Evolutionary conservation across 305 asterid species (phyloP), one percentile per base, ranked within the genome.

Genomic region (Solanum chacoense): DNA sequence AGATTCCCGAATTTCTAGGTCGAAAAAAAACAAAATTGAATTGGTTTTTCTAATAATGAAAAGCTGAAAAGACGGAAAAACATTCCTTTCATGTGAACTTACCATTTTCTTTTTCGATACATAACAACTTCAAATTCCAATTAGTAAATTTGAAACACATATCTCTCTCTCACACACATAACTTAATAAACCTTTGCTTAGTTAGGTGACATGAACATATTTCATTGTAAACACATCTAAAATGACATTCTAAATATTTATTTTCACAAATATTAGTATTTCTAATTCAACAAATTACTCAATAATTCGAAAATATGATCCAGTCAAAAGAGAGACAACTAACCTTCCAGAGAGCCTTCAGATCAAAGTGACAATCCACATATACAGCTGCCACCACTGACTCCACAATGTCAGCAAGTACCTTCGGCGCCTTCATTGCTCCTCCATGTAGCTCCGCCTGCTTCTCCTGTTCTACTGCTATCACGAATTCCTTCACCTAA

Each of bases 341-440:
- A 79, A 93, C 93, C 90, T 31, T 20, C 94, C 93, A 93, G 5
- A 91, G 86, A 59, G 3, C 18, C 84, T 42, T 71, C 83, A 92
- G 81, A 89, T 91, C 86, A 40, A 89, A 88, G 14, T 89, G 89
- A 87, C 91, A 88, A 89, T 92, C 94, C 22, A 92, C 90, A 87
- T 91, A 93, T 1, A 91, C 87, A 76, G 94, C 94, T 0, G 91
- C 93, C 2, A 91, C 93, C 4, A 91, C 90, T 4, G 93, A 91
- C 73, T 93, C 93, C 73, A 93, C 93, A 26, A 91, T 89, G 13
- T 93, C 94, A 4, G 93, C 94, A 31, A 93, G 91, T 84, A 91
- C 93, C 91, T 96, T 96, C 1, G 99, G 99, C 1, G 99, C 99
- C 92, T 95, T 94, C 40, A 94, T 91, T 67, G 89, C 90, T 20